Evolutionary conservation across 164 flowering plant species (phyloP), one percentile per base, ranked within the genome.

Genomic region (Sedum album): DNA sequence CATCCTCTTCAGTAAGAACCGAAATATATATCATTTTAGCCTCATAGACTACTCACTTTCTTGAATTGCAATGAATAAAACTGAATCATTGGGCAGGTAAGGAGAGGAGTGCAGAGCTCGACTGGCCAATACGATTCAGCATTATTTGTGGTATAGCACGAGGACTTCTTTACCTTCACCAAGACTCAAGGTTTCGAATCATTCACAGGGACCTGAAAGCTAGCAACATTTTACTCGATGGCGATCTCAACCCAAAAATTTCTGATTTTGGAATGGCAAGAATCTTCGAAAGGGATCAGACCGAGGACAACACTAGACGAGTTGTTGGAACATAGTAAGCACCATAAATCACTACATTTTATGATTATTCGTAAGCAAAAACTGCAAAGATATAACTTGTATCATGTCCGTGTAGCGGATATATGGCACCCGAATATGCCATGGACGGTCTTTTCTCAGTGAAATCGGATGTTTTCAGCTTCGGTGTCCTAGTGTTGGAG

Each of bases 281-380:
- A 71, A 82, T 83, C 23, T 86, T 88, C 57, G 86, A 81, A 14
- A 66, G 73, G 26, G 84, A 85, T 69, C 81, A 82, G 70, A 77
- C 76, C 0, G 83, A 82, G 72, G 84, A 76, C 17, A 82, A 74
- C 33, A 86, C 94, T 0, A 78, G 51, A 25, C 81, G 81, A 72
- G 85, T 88, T 0, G 91, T 86, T 23, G 94, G 94, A 71, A 88
- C 94, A 51, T 85, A 83, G 94, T 88, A 73, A 88, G 90, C 68
- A 46, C 6, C 15, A 28, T 55, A 25, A 55, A 55, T 15, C 3
- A 26, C 18, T 21, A 26, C 26, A 55, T 55, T 55, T 55, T 14
- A 1, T 28, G 0, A 5, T 55, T 8, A 55, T 5, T 26, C 6
- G 31, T 6, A 26, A 5, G 25, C 55, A 49, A 49, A n/a, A 2